phyloP scores from a whole-genome alignment of 2,329 filamentous ascomycete genomes.

The Colletotrichum falcatum region DNA sequence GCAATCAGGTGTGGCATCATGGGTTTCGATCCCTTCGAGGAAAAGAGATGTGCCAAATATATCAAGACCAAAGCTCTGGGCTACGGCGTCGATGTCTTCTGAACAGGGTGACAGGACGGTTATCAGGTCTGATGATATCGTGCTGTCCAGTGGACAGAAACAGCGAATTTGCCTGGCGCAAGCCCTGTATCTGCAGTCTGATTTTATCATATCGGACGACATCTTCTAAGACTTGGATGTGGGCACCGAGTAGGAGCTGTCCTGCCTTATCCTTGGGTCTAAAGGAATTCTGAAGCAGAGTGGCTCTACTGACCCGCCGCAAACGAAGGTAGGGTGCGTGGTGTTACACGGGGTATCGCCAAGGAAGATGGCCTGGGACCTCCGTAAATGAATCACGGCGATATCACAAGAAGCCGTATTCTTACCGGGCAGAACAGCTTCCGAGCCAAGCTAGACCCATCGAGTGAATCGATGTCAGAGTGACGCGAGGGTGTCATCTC shows the following conservation, averaged over 20 bases:
- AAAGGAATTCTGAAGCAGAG: neutral
- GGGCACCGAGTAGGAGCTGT: neutral
- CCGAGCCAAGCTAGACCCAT: conserved; percentile 55
- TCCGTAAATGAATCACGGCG: too few species aligned
- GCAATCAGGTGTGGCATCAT: neutral
- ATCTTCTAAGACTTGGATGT: neutral
- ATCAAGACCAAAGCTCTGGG: neutral
- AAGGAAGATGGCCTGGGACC: too few species aligned
- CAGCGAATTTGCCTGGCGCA: neutral
- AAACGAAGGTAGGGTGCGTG: conserved; percentile 42
- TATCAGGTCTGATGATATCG: neutral
- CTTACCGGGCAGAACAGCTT: too few species aligned
- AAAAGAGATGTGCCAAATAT: neutral
- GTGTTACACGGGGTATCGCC: conserved; percentile 53
- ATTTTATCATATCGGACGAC: neutral
- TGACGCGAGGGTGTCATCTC: conserved; percentile 47
- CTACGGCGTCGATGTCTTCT: neutral
- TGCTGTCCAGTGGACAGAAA: neutral
- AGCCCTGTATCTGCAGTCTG: neutral
- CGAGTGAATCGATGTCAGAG: conserved; percentile 39
- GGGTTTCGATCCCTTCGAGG: neutral
- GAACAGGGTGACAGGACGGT: neutral
- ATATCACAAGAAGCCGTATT: too few species aligned
- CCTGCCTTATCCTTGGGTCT: neutral
- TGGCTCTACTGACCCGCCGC: conserved; percentile 43